Percentiles rank a stretch among this genome's conserved stretches.
Evolutionary conservation across 2,329 filamentous ascomycete genomes (phyloP).

Genomic region (Ophiostoma pallidulum): DNA sequence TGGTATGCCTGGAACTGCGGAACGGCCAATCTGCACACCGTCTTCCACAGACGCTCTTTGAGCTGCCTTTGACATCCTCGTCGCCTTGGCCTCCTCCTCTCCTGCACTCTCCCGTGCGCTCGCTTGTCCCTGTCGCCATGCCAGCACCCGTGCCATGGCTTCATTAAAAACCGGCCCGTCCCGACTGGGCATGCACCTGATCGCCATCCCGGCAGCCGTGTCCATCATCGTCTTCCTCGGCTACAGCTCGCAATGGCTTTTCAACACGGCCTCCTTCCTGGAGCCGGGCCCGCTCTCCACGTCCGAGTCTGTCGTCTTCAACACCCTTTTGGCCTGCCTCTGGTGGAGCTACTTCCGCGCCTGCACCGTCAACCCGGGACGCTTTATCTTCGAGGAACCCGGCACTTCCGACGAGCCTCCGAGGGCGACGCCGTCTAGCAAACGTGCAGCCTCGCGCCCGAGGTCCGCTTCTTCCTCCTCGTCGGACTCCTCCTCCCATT

Average conservation of each 20-base stretch:
- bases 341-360: conserved; percentile 61
- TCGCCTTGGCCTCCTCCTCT: too few species aligned
- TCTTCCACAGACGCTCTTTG: too few species aligned
- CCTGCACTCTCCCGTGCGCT: not conserved
- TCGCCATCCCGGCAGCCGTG: conserved; percentile 62
- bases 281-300: conserved; percentile 50
- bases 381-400: conserved; percentile 33
- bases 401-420: not conserved
- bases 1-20: too few species aligned
- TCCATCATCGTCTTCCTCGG: conserved; percentile 58
- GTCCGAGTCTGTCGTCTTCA: conserved; percentile 54
- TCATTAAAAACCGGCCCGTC: conserved; percentile 26
- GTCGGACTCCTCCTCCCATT: conserved; percentile 3
- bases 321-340: conserved; percentile 52
- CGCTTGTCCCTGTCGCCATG: not conserved
- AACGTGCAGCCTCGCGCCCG: conserved; percentile 1
- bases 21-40: too few species aligned
- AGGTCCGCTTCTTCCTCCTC: not conserved
- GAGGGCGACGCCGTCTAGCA: not conserved
- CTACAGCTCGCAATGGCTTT: conserved; percentile 64
- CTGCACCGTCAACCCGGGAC: conserved; percentile 49
- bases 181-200: conserved; percentile 37
- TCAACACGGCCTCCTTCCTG: conserved; percentile 49
- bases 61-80: too few species aligned
- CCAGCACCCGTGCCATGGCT: conserved; percentile 11